A percentile compares a stretch with the other conserved stretches of the same genome.
Evolutionary conservation across 495 filamentous ascomycete species (phyloP).

Genomic region (Aspergillus avenaceus): DNA sequence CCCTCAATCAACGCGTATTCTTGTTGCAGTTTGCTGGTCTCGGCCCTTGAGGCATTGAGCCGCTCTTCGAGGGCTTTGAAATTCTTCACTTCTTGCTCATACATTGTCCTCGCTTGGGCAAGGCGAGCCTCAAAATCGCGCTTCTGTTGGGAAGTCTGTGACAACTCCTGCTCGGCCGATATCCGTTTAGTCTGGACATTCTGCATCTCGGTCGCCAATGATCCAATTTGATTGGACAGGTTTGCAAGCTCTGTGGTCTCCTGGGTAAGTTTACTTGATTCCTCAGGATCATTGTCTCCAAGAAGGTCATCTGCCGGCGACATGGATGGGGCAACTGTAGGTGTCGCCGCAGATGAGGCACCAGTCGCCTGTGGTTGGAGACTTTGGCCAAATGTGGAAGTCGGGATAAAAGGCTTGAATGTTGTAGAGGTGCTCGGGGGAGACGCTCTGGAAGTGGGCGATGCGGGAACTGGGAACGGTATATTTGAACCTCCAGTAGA

Average conservation of each 20-base stretch:
- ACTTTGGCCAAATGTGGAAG: slow-evolving; percentile 83
- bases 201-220: slow-evolving; percentile 87
- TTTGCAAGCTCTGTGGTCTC: slow-evolving; percentile 96
- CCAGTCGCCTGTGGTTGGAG: slow-evolving; percentile 77
- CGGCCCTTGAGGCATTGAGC: slow-evolving; percentile 66
- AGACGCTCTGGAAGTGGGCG: slow-evolving; percentile 34
- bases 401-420: slow-evolving; percentile 88
- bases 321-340: slow-evolving; percentile 42
- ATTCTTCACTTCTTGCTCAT: slow-evolving; percentile 87
- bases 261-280: slow-evolving; percentile 77
- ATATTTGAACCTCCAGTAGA: slow-evolving; percentile 66
- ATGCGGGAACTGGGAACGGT: slow-evolving; percentile 37
- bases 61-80: slow-evolving; percentile 82
- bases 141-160: slow-evolving; percentile 77
- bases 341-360: slow-evolving; percentile 47
- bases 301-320: slow-evolving; percentile 83
- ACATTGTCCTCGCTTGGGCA: slow-evolving; percentile 75
- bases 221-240: slow-evolving; percentile 89
- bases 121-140: slow-evolving; percentile 85
- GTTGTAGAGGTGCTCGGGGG: slow-evolving; percentile 40
- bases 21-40: slow-evolving; percentile 75
- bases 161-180: slow-evolving; percentile 73
- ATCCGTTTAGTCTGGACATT: slow-evolving; percentile 77
- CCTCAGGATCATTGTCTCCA: slow-evolving; percentile 86
- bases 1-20: slow-evolving; percentile 81